Conservation (phyloP, 2,329 filamentous ascomycete genomes). For the Ophidiomyces ophidiicola region DNA sequence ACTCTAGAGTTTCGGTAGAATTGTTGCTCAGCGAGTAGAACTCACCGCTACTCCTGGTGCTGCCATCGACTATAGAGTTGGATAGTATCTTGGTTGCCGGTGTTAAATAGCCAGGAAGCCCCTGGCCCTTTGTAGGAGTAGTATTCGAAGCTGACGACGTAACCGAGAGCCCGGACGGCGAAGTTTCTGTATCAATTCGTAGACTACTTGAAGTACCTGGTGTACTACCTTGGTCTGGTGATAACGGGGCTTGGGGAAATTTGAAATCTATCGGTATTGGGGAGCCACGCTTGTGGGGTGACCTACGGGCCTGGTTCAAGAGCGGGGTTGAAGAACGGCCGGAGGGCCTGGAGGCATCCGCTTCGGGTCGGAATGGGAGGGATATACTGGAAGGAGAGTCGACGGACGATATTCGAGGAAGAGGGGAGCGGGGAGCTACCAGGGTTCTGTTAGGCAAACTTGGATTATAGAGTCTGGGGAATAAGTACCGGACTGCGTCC, state of each 20-base stretch:
- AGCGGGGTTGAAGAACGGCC: slow-evolving; percentile 23
- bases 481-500: slow-evolving; percentile 30
- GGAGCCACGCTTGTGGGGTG: slow-evolving; percentile 20
- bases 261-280: slow-evolving; percentile 41
- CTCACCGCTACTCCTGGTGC: slow-evolving; percentile 81
- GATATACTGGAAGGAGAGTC: slow-evolving; percentile 24
- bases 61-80: slow-evolving; percentile 47
- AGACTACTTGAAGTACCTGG: slow-evolving; percentile 1
- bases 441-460: slow-evolving; percentile 6
- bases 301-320: slow-evolving; percentile 8
- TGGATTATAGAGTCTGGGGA: neutral
- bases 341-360: slow-evolving; percentile 15
- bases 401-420: slow-evolving; percentile 23
- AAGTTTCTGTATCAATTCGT: slow-evolving; percentile 1
- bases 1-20: slow-evolving; percentile 82
- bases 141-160: slow-evolving; percentile 14
- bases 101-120: slow-evolving; percentile 23
- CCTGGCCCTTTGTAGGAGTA: slow-evolving; percentile 11
- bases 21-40: slow-evolving; percentile 94
- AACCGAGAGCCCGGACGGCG: neutral
- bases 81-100: slow-evolving; percentile 35
- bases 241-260: slow-evolving; percentile 39
- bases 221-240: slow-evolving; percentile 15
- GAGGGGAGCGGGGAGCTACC: slow-evolving; percentile 25
- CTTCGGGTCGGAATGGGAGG: slow-evolving; percentile 25